Evolutionary conservation across 495 filamentous ascomycete species (phyloP).

Genomic region (Podospora appendiculata): DNA sequence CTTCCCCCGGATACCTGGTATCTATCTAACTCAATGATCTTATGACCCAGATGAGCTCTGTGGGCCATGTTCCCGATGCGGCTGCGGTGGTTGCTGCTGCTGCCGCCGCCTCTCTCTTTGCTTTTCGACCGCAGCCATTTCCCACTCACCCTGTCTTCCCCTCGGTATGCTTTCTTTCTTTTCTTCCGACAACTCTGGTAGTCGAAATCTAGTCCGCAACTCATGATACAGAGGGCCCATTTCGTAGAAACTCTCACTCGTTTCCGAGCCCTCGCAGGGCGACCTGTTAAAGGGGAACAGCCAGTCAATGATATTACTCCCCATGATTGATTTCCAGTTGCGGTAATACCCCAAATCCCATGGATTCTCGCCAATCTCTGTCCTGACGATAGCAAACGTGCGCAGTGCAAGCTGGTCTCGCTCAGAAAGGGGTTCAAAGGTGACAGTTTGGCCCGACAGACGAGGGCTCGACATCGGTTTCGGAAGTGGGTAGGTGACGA

Average conservation of each 20-base stretch:
- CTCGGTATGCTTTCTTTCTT: constrained; percentile 1
- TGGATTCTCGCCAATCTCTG: constrained; percentile 67
- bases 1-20: too few species aligned
- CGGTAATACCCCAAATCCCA: constrained; percentile 59
- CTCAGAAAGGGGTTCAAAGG: not conserved
- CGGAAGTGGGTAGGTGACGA: constrained; percentile 33
- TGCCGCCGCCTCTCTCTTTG: too few species aligned
- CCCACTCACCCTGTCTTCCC: too few species aligned
- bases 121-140: too few species aligned
- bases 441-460: not conserved
- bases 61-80: too few species aligned
- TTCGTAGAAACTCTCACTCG: constrained; percentile 38
- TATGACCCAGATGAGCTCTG: too few species aligned
- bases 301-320: constrained; percentile 61
- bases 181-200: constrained; percentile 17
- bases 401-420: constrained; percentile 34
- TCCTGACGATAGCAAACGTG: constrained; percentile 70
- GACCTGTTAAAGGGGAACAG: constrained; percentile 60
- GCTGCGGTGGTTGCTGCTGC: too few species aligned
- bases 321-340: constrained; percentile 73
- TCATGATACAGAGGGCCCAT: constrained; percentile 34
- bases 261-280: constrained; percentile 49
- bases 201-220: constrained; percentile 27
- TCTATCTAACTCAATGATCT: too few species aligned
- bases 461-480: constrained; percentile 7